Evolutionary conservation across 495 filamentous ascomycete species (phyloP), one percentile per base, ranked within the genome.

Genomic region (Penicillium lagena): DNA sequence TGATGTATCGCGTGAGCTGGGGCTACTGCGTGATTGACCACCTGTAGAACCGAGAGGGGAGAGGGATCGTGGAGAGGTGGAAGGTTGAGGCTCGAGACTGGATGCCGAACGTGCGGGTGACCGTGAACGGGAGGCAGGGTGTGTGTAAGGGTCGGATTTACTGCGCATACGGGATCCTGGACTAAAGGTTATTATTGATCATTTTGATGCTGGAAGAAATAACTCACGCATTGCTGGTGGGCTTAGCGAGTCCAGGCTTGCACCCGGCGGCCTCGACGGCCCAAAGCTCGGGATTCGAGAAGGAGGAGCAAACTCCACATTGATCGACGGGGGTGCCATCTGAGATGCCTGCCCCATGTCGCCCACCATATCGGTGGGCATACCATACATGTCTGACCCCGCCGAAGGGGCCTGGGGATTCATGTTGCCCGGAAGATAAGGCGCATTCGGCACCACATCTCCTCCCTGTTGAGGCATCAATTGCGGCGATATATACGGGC

Each of bases 271-370:
- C 52, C 86, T 90, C 11, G 75, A 69, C 34, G 79, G 81, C 38
- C 87, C 85, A 52, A 94, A 89, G 40, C 76, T 82, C 15, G 71
- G 77, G 54, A 79, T 83, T 38, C 77, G 71, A 9, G 88, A 78
- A n/a, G 89, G 89, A 15, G 91, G 91, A 6, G 91, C 93, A 62
- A 89, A 89, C 59, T 95, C 84, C 51, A 98, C 89, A 55, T 90
- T 93, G 60, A 98, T 96, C 35, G 89, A 86, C 0, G 89, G 89
- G 30, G 89, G 86, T 7, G 82, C 82, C 71, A 90, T 87, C 49
- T 86, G 80, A 31, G 83, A 82, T 9, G 80, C 78, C 48, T 82
- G 78, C n/a, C 79, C 79, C 52, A 85, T 78, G 37, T 85, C 83
- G 52, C 9, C 47, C 40, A 35, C 56, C 46, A 36, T 51, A 12